Base-by-base conservation (phyloP, 805 yeast genomes). In the Monosporozyma servazzii region DNA sequence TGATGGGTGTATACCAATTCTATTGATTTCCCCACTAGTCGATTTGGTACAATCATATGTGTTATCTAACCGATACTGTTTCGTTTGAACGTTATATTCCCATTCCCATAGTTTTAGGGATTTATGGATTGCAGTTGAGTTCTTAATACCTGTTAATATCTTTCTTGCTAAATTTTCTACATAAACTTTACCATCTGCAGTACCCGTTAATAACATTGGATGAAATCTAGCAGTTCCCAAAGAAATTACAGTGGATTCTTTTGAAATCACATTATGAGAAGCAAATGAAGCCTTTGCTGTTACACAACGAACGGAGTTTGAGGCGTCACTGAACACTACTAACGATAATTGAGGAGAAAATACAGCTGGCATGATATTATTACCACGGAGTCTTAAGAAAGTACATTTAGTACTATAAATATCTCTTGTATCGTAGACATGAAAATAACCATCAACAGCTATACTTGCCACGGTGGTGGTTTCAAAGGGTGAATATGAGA, bases 151-250 rank as follows among this genome's bases (percentile, higher is more conserved):
- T 8, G 69, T 66, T 10, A 73, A 49, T 6, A 70, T 31, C 49
- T 71, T 61, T 60, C 75, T 69, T 2, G 71, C 62, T 4, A 71
- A 48, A 52, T 77, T 78, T 15, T 71, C 68, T 5, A 77, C 62
- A 43, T 66, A 66, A 1, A 79, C 54, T 1, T 64, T 59, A 1
- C 84, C 84, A 58, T 79, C 81, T 2, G 79, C 60, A 3, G 77
- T 74, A 2, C 82, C 82, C 7, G 74, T 58, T 10, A 77, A 56
- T 1, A 73, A 48, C 51, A 76, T 58, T 10, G 83, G 82, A 54
- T 79, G 84, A 9, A 67, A 42, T 11, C 58, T 54, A 0, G 81
- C 75, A 0, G 72, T 56, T 0, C 74, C 74, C 0, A 75, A 50
- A 0, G 76, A 58, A 17, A 71, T 68, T 2, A 74, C 65, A 0